Conservation (phyloP, 768 basidiomycete species). For the Leccinum disarticulatum region DNA sequence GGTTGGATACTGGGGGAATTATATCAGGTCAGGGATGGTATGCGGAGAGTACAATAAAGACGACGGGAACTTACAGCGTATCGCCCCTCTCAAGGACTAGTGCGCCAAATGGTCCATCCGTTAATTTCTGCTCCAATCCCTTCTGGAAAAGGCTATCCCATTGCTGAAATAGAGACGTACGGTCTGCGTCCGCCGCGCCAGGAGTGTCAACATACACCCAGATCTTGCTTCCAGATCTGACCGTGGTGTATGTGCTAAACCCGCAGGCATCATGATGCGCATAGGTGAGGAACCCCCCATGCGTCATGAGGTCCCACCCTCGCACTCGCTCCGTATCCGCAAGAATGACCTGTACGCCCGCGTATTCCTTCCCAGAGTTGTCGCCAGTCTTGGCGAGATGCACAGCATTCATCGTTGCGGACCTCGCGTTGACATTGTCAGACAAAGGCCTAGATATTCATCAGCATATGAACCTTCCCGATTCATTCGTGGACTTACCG, state of each 20-base stretch:
- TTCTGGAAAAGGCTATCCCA: background rate
- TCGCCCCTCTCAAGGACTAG: background rate
- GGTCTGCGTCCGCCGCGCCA: fast-evolving
- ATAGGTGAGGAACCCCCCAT: conserved; percentile 1
- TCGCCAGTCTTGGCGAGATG: background rate
- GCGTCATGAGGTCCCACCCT: conserved; percentile 7
- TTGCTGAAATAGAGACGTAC: background rate
- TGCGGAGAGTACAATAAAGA: too few species aligned
- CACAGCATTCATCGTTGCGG: background rate
- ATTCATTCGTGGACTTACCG: background rate
- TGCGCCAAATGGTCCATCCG: fast-evolving
- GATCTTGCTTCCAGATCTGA: background rate
- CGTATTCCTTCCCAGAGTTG: background rate
- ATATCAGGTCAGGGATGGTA: too few species aligned
- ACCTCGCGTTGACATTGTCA: background rate
- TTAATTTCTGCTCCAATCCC: fast-evolving
- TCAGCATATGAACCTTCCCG: too few species aligned
- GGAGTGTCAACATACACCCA: background rate
- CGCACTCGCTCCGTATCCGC: background rate
- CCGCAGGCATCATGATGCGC: conserved; percentile 1
- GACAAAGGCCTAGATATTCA: background rate
- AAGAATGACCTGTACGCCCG: background rate
- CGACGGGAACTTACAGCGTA: background rate
- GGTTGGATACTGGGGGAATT: background rate
- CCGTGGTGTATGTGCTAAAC: background rate